Evolutionary conservation across 768 basidiomycete genomes (phyloP).

Genomic region (Suillus lakei): DNA sequence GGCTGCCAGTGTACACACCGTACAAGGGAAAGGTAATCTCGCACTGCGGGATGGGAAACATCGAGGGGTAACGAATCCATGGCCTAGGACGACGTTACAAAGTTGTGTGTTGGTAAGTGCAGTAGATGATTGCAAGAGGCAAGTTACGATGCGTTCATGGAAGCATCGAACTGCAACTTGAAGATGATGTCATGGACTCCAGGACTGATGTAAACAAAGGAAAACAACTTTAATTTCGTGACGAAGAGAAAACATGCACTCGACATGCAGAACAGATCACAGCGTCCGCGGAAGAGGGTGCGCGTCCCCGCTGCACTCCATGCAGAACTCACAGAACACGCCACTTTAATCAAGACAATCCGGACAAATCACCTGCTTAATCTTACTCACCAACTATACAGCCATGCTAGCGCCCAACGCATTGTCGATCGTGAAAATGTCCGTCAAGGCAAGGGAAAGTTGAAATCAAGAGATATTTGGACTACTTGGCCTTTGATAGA

Average conservation of each 20-base stretch:
- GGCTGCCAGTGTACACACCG: constrained; percentile 41
- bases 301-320: constrained; percentile 59
- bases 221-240: background rate
- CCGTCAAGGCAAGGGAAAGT: constrained; percentile 29
- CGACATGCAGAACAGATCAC: background rate
- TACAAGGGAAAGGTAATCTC: constrained; percentile 68
- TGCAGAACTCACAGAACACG: constrained; percentile 69
- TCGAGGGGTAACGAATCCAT: constrained; percentile 68
- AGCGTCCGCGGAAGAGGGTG: constrained; percentile 37
- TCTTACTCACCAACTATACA: constrained; percentile 55
- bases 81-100: background rate
- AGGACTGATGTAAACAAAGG: background rate
- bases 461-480: constrained; percentile 52
- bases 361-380: constrained; percentile 61
- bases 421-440: constrained; percentile 25
- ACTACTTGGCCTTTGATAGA: constrained; percentile 82
- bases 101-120: background rate
- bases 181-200: constrained; percentile 7
- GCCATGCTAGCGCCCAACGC: constrained; percentile 19
- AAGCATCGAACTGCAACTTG: background rate
- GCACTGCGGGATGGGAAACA: constrained; percentile 60
- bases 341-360: constrained; percentile 67
- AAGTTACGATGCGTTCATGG: background rate
- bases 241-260: background rate
- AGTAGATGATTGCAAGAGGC: background rate